Evolutionary conservation across 169 alveolate species (phyloP), one percentile per base, ranked within the genome.

Genomic region (Plasmodium sp.): DNA sequence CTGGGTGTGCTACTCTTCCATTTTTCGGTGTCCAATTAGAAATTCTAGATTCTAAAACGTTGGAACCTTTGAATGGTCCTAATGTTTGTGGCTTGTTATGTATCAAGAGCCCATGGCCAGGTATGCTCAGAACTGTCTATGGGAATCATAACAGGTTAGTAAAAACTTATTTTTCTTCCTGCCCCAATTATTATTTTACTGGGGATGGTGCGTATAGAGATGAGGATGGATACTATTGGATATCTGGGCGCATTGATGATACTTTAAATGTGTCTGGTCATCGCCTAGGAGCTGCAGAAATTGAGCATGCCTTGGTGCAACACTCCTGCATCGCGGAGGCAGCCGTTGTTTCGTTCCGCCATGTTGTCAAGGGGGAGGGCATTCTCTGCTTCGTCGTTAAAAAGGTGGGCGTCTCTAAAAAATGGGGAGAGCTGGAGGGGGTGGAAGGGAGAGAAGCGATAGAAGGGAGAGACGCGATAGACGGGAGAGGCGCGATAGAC

Each of bases 161-260:
- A 34, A 96, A 95, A 84, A 95, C 98, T 2, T 98, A 98, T 92
- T 96, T 98, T 84, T 85, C 96, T 34, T 97, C 97, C 54, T 97
- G 97, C 67, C 96, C 96, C 0, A 99, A 99, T 12, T 97, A 96
- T 93, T 98, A 98, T 95, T 97, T 97, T 85, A 98, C 99, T 1
- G 99, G 99, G 2, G 99, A 99, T 96, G 99, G 99, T 77, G 99
- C 99, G 67, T 93, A 96, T 62, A 94, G 98, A 34, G 99, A 99
- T 95, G 96, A 97, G 48, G 99, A 98, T 77, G 99, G 99, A 1
- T 98, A 98, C 94, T 93, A 97, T 88, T 98, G 99, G 99, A 98
- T 99, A 41, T 97, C 99, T 45, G 99, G 99, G 43, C 96, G 99
- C 43, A 97, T 98, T 43, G 99, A 99, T 93, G 99, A 99, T 92